Percentiles rank a stretch among this genome's conserved stretches.
Evolutionary conservation across 805 yeast species (phyloP).

Genomic region (Nakazawaea sp.): DNA sequence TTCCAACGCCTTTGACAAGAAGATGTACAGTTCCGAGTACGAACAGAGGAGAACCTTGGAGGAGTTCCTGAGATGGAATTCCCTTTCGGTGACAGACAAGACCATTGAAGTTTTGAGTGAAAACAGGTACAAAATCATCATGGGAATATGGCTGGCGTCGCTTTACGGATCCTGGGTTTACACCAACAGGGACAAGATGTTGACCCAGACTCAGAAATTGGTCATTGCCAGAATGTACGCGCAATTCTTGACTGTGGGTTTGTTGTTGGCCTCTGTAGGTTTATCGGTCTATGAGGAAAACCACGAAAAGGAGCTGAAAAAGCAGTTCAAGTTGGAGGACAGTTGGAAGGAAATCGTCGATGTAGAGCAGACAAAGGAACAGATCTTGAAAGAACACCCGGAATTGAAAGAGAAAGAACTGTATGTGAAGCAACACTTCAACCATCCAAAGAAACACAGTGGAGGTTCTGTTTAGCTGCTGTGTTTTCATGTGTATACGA

Average conservation of each 20-base stretch:
- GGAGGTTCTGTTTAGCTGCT: no score
- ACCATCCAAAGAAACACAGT: no score
- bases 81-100: conserved; percentile 42
- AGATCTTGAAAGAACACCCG: conserved; percentile 10
- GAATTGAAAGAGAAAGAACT: conserved; percentile 6
- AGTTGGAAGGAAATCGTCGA: conserved; percentile 44
- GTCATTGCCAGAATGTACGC: conserved; percentile 92
- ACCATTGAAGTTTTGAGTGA: conserved; percentile 38
- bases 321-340: conserved; percentile 23
- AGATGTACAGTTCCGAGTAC: conserved; percentile 46
- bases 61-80: conserved; percentile 45
- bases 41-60: conserved; percentile 33
- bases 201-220: conserved; percentile 73
- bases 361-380: conserved; percentile 27
- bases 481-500: no score
- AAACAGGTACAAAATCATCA: conserved; percentile 61
- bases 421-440: conserved; percentile 10
- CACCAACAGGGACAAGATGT: conserved; percentile 66
- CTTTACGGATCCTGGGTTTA: conserved; percentile 72
- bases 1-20: conserved; percentile 58
- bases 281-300: conserved; percentile 59
- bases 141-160: conserved; percentile 75
- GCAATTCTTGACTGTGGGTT: conserved; percentile 69
- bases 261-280: conserved; percentile 64
- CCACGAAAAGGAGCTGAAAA: conserved; percentile 29